Percentiles rank a stretch among this genome's conserved stretches.
Conservation (phyloP, 2,329 filamentous ascomycete genomes). For the Xylaria sp. region DNA sequence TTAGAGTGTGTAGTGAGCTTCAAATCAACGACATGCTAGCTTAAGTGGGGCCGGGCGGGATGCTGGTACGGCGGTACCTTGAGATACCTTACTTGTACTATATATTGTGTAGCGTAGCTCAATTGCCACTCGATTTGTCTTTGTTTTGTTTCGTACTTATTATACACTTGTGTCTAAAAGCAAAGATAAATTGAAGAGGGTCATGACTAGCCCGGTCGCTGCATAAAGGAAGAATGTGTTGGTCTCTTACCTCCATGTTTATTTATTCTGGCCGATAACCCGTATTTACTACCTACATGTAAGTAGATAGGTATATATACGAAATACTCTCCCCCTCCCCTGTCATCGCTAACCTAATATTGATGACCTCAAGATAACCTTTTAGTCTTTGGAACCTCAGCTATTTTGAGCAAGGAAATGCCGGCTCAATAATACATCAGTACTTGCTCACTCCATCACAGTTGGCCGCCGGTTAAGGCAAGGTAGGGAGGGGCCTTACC, state of each 20-base stretch:
- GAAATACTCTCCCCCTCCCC: neutral
- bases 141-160: neutral
- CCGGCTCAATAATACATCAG: neutral
- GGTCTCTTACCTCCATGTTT: neutral
- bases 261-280: neutral
- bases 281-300: neutral
- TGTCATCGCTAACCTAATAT: neutral
- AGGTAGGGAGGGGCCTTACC: no score
- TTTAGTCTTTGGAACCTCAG: neutral
- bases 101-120: neutral
- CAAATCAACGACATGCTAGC: conserved; percentile 1
- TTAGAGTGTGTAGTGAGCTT: conserved; percentile 6
- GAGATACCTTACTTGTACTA: neutral
- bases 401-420: neutral
- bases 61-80: neutral
- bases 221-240: neutral
- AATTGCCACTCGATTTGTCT: neutral
- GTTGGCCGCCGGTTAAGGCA: no score
- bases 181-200: neutral
- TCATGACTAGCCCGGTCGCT: neutral
- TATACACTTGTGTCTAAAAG: neutral
- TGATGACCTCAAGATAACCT: neutral
- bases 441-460: no score
- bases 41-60: conserved; percentile 17
- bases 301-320: neutral